These are phyloP conservation scores for Lachnellula occidentalis DNA, from an alignment of 2,329 filamentous ascomycete species.

Conservation along the genomic window DNA sequence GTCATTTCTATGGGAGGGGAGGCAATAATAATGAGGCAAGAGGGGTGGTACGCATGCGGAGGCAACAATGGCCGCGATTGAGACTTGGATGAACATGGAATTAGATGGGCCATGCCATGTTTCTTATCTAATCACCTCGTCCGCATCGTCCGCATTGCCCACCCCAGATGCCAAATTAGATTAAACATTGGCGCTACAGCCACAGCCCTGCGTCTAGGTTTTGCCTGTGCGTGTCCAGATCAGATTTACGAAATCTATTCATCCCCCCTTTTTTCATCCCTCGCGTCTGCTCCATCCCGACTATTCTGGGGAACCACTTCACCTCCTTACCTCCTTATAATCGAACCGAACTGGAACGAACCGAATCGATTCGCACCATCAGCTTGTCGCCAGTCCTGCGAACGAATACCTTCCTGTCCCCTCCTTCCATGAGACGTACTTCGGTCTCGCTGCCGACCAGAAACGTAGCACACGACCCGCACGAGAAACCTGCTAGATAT, in stretches of 20 bases:
- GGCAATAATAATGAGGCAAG: neutral
- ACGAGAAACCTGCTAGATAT: conserved; percentile 62
- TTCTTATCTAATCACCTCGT: neutral
- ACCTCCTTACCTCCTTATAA: neutral
- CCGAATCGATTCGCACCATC: too few relatives aligned
- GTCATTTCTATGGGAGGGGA: neutral
- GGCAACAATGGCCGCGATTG: neutral
- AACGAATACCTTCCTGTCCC: conserved; percentile 8
- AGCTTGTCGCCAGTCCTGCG: neutral
- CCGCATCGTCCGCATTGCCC: neutral
- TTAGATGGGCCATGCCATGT: neutral
- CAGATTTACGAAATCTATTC: conserved; percentile 5
- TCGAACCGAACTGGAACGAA: neutral
- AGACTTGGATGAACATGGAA: neutral
- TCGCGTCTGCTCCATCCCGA: neutral
- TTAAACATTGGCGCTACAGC: neutral
- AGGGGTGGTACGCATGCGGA: neutral
- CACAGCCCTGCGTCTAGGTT: neutral
- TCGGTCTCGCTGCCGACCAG: conserved; percentile 59
- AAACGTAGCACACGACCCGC: conserved; percentile 53
- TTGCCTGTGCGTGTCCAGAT: neutral
- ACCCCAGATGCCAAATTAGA: too few relatives aligned
- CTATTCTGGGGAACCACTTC: neutral
- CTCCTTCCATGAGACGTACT: conserved; percentile 54
- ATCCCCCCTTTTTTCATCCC: conserved; percentile 4